A percentile compares a stretch with the other conserved stretches of the same genome.
These are phyloP conservation scores for Phylloporus arenicola DNA, from an alignment of 768 basidiomycete genomes.

Conservation along the genomic window DNA sequence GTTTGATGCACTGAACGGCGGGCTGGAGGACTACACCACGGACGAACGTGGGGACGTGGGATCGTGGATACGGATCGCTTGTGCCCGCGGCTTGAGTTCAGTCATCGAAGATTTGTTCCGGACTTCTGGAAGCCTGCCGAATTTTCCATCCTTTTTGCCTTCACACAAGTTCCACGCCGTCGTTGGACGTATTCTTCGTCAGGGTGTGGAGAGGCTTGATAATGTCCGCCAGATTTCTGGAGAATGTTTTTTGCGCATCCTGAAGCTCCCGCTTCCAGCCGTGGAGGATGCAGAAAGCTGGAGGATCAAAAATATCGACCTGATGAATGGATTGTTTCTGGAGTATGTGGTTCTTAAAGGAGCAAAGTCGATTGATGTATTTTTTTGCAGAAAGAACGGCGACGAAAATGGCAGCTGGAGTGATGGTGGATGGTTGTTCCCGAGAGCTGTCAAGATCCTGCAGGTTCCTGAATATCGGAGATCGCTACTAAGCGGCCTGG, in stretches of 20 bases:
- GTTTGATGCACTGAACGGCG: slow-evolving; percentile 55
- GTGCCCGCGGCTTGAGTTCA: slow-evolving; percentile 58
- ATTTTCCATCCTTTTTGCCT: slow-evolving; percentile 58
- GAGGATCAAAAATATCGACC: slow-evolving; percentile 43
- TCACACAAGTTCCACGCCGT: slow-evolving; percentile 49
- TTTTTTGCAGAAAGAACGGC: slow-evolving; percentile 29
- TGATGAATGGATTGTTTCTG: slow-evolving; percentile 51
- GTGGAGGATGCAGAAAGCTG: slow-evolving; percentile 40
- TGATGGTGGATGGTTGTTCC: slow-evolving; percentile 71
- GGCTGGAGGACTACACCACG: slow-evolving; percentile 83
- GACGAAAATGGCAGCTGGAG: slow-evolving; percentile 48
- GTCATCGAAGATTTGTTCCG: slow-evolving; percentile 49
- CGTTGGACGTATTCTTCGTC: slow-evolving; percentile 72
- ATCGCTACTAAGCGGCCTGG: slow-evolving; percentile 60
- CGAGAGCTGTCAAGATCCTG: slow-evolving; percentile 62
- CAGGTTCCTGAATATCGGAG: slow-evolving; percentile 57
- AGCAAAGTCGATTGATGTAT: neutral
- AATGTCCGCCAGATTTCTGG: slow-evolving; percentile 84
- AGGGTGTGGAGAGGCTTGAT: slow-evolving; percentile 86
- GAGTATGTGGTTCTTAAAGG: slow-evolving; percentile 33
- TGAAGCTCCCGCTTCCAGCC: slow-evolving; percentile 43
- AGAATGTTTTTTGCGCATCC: slow-evolving; percentile 47
- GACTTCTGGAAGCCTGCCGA: slow-evolving; percentile 35
- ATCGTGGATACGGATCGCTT: slow-evolving; percentile 86
- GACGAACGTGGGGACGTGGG: slow-evolving; percentile 97